phyloP scores from a whole-genome alignment of 2,329 filamentous ascomycete species.

The Westerdykella ornata region DNA sequence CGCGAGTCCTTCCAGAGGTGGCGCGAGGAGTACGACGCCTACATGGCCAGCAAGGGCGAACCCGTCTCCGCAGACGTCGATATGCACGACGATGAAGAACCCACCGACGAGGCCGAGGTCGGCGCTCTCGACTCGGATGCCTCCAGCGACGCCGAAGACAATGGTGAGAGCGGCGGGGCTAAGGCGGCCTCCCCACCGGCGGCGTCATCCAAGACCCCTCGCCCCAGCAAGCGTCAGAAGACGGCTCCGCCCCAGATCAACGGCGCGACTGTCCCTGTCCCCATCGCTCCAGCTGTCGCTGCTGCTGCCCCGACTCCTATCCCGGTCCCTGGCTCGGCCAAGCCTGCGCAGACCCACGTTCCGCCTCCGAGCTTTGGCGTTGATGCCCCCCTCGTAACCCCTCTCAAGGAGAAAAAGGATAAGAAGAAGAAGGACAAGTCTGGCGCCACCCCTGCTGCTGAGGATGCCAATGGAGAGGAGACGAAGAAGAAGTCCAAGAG shows the following conservation, averaged over 20 bases:
- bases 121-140: constrained; percentile 40
- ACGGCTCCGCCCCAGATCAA: constrained; percentile 21
- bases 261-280: constrained; percentile 12
- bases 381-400: constrained; percentile 6
- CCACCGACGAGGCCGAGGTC: constrained; percentile 34
- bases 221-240: constrained; percentile 37
- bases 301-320: constrained; percentile 15
- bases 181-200: constrained; percentile 31
- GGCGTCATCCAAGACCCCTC: constrained; percentile 27
- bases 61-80: constrained; percentile 41
- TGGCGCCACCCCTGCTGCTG: constrained; percentile 19
- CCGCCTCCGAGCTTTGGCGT: constrained; percentile 8
- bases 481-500: constrained; percentile 32
- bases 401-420: constrained; percentile 27
- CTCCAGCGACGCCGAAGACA: constrained; percentile 24
- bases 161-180: constrained; percentile 20
- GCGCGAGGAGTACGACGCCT: constrained; percentile 50
- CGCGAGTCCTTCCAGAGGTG: constrained; percentile 48
- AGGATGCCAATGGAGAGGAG: constrained; percentile 29
- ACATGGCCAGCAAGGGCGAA: constrained; percentile 45
- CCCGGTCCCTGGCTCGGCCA: constrained; percentile 16
- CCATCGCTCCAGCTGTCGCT: constrained; percentile 13
- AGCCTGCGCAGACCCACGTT: constrained; percentile 5
- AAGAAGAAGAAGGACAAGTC: constrained; percentile 31
- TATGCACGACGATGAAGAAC: constrained; percentile 39